Base-by-base conservation (phyloP, 2,329 filamentous ascomycete genomes). In the Cadophora sp. region DNA sequence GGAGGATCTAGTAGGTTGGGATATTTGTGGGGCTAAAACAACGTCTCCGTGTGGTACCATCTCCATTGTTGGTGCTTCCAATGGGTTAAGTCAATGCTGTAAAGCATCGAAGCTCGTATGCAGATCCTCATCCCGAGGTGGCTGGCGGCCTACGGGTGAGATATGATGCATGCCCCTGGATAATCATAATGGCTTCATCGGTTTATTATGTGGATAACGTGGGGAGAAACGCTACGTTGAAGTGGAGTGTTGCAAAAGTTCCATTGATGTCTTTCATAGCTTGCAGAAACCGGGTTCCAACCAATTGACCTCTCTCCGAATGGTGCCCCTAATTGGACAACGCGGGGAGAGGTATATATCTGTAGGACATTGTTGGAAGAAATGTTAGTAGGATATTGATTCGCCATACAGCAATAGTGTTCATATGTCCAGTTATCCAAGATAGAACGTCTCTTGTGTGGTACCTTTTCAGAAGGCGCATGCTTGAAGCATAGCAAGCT, bases 131-230 rank as follows among this genome's bases (percentile, higher is more conserved):
- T 65, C 48, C 62, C 62, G 37, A 65, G 50, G 62, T 31, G n/a
- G 56, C 64, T 66, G 50, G 58, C 59, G 60, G 60, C 37, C 37
- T 55, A 63, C 51, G 50, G 58, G 58, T 67, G 31, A 67, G 31
- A 31, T 48, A 66, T 66, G 16, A 22, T 46, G 43, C 43, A 66
- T 50, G 34, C 60, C 51, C 65, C 51, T 67, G 31, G 51, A 67
- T 60, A 64, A 64, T 67, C 51, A 68, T 50, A 31, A 68, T 64
- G 16, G 66, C 60, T 66, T 64, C 46, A 43, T 63, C 43, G 34
- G 48, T 62, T 56, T 31, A 68, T 67, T 22, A 67, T 65, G 51
- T 37, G 50, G 64, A 68, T 50, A 64, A 67, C 31, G 55, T 26
- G 31, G 59, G 55, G 67, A 56, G 46, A 66, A 66, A 53, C n/a